These are phyloP conservation scores for Jatropha multifida DNA, from an alignment of 441 rosid species.

Conservation along the genomic window DNA sequence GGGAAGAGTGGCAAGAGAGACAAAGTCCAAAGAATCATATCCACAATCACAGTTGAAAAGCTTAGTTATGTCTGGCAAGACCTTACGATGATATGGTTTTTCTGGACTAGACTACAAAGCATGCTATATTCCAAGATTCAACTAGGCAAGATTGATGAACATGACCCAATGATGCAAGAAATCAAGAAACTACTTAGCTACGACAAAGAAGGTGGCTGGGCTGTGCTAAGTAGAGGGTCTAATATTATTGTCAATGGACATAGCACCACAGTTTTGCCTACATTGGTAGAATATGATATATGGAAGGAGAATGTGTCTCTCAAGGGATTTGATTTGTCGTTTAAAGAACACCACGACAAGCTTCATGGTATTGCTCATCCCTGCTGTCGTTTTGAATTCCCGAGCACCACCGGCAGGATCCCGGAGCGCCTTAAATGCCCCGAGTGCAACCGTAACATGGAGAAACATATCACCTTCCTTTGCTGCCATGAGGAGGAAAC, in stretches of 20 bases:
- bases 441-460: conserved; percentile 61
- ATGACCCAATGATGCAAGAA: conserved; percentile 58
- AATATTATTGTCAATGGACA: conserved; percentile 48
- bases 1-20: conserved; percentile 70
- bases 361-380: conserved; percentile 46
- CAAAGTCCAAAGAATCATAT: conserved; percentile 39
- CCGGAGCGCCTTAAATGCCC: conserved; percentile 60
- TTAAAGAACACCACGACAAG: conserved; percentile 47
- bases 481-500: conserved; percentile 52
- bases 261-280: conserved; percentile 41
- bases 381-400: conserved; percentile 58
- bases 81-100: conserved; percentile 60
- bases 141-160: conserved; percentile 38
- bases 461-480: conserved; percentile 50
- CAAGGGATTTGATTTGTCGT: conserved; percentile 49
- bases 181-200: conserved; percentile 57
- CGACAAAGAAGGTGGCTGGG: conserved; percentile 79
- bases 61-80: conserved; percentile 53
- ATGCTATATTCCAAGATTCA: conserved; percentile 73
- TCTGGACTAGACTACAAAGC: conserved; percentile 78
- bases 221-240: conserved; percentile 51
- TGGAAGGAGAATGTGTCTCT: conserved; percentile 47
- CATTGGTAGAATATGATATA: conserved; percentile 39
- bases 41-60: conserved; percentile 40
- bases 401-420: conserved; percentile 41